Evolutionary conservation across 345 rosid species (phyloP).

Genomic region (Citrus sp.): DNA sequence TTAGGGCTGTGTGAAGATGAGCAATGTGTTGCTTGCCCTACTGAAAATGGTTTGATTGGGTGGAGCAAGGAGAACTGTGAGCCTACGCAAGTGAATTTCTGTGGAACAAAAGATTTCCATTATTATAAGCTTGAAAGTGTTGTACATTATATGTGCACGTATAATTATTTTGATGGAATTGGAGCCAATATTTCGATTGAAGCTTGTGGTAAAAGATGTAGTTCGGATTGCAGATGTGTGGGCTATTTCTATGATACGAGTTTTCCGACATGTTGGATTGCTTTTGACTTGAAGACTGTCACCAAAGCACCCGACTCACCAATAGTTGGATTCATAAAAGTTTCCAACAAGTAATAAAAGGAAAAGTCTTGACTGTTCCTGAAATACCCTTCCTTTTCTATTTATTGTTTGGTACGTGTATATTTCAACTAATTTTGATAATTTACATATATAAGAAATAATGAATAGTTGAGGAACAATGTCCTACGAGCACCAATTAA

Average conservation of each 20-base stretch:
- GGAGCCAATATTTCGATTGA: constrained; percentile 32
- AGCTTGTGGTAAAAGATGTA: constrained; percentile 50
- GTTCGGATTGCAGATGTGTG: constrained; percentile 50
- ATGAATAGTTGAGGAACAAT: too few species aligned
- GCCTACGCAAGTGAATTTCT: constrained; percentile 23
- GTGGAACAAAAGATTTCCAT: constrained; percentile 25
- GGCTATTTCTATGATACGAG: constrained; percentile 27
- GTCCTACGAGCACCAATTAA: too few species aligned
- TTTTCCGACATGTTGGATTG: constrained; percentile 44
- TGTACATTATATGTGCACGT: constrained; percentile 45
- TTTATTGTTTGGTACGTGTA: too few species aligned
- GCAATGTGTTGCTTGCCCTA: constrained; percentile 58
- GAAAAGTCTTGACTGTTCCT: too few species aligned
- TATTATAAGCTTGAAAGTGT: constrained; percentile 51
- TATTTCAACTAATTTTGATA: too few species aligned
- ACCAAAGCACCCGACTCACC: constrained; percentile 18
- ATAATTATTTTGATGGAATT: constrained; percentile 26
- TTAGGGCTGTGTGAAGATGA: constrained; percentile 46
- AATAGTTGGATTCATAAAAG: constrained; percentile 28
- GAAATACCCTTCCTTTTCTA: too few species aligned
- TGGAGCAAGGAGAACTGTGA: constrained; percentile 38
- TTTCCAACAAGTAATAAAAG: constrained; percentile 14
- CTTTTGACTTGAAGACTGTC: constrained; percentile 52
- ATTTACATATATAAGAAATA: too few species aligned
- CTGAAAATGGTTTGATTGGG: constrained; percentile 29